Evolutionary conservation across 352 stramenopile species (phyloP).

Genomic region (Pythium monospermum): DNA sequence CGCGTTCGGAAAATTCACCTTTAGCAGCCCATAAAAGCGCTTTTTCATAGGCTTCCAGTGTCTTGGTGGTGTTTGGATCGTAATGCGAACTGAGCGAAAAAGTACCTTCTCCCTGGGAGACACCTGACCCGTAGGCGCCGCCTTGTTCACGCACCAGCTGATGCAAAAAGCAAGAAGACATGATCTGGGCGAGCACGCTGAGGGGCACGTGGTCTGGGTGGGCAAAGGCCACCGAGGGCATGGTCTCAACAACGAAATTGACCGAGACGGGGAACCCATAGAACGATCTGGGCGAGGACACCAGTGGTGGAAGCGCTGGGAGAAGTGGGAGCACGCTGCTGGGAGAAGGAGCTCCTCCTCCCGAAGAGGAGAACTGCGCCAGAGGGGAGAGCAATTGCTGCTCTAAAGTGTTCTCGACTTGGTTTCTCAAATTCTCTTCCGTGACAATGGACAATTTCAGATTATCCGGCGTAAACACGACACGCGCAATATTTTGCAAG

Average conservation of each 20-base stretch:
- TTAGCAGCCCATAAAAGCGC: conserved; percentile 42
- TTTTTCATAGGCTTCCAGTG: conserved; percentile 63
- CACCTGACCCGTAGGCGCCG: conserved; percentile 69
- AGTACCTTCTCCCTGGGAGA: conserved; percentile 69
- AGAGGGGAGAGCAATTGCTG: conserved; percentile 45
- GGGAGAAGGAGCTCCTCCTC: background rate
- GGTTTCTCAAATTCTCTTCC: conserved; percentile 53
- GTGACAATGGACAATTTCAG: conserved; percentile 69
- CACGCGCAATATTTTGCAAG: conserved; percentile 50
- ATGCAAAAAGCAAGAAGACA: conserved; percentile 81
- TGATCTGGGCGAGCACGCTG: conserved; percentile 71
- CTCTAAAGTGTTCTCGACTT: conserved; percentile 44
- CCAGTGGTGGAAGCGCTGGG: conserved; percentile 19
- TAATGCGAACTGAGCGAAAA: conserved; percentile 83
- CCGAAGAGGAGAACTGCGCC: background rate
- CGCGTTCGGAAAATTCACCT: conserved; percentile 60
- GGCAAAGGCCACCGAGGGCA: conserved; percentile 66
- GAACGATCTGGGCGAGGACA: conserved; percentile 43
- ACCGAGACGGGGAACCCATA: conserved; percentile 76
- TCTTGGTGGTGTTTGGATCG: conserved; percentile 79
- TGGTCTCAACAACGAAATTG: conserved; percentile 79
- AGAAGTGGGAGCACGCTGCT: conserved; percentile 9
- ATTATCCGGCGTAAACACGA: conserved; percentile 52
- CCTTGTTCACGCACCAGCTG: conserved; percentile 78
- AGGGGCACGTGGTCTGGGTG: conserved; percentile 73